These are phyloP conservation scores for Scheffersomyces segobiensis DNA, from an alignment of 1,139 yeast species.

Conservation along the genomic window DNA sequence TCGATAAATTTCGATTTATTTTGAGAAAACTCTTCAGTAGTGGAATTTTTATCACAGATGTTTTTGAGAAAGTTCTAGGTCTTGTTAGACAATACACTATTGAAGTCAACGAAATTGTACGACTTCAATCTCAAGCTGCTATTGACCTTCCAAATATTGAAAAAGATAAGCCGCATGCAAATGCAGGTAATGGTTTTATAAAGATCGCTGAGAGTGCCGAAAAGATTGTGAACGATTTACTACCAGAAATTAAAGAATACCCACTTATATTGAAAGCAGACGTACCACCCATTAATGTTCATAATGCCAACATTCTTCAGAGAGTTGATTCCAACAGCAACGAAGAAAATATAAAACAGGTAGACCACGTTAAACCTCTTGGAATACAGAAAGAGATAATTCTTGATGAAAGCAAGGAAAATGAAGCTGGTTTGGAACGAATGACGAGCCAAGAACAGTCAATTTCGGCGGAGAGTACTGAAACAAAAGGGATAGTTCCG, in stretches of 20 bases:
- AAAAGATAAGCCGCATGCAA: neutral
- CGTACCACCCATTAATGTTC: neutral
- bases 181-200: neutral
- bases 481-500: neutral
- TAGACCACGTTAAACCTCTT: neutral
- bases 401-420: neutral
- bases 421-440: neutral
- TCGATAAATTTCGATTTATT: slow-evolving; percentile 28
- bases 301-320: neutral
- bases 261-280: neutral
- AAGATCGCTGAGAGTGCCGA: neutral
- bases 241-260: neutral
- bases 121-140: neutral
- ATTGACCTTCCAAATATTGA: neutral
- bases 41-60: slow-evolving; percentile 27
- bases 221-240: neutral
- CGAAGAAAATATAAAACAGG: neutral
- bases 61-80: slow-evolving; percentile 19
- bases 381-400: neutral
- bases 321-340: neutral
- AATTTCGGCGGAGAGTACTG: neutral
- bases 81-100: slow-evolving; percentile 13
- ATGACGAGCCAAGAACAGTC: neutral
- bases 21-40: slow-evolving; percentile 38
- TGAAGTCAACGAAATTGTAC: slow-evolving; percentile 1